Percentiles rank a stretch among this genome's conserved stretches.
Conservation (phyloP, 208 protist species). For the Endotrypanum monterogeii region DNA sequence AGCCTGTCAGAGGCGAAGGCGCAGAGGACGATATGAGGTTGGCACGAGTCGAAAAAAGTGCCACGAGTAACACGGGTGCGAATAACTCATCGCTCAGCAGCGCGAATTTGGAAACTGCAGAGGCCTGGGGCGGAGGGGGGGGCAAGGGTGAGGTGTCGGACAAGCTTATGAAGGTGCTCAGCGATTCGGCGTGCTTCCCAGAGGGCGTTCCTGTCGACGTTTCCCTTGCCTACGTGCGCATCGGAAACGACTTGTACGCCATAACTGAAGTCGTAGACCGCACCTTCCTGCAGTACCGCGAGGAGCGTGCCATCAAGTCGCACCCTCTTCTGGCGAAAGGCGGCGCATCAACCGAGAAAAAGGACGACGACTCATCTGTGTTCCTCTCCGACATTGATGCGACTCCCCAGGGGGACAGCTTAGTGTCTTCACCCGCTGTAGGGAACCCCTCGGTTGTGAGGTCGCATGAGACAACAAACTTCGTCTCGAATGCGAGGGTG, state of each 20-base stretch:
- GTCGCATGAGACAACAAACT: constrained; percentile 12
- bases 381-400: constrained; percentile 13
- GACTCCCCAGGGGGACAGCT: not conserved
- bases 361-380: constrained; percentile 1
- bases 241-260: constrained; percentile 68
- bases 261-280: constrained; percentile 66
- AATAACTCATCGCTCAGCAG: not conserved
- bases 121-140: not conserved
- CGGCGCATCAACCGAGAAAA: not conserved
- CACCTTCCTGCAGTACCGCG: constrained; percentile 73
- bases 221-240: constrained; percentile 55
- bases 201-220: constrained; percentile 53
- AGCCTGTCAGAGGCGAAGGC: not conserved
- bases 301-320: constrained; percentile 47
- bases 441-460: constrained; percentile 14
- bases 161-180: constrained; percentile 28
- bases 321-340: not conserved
- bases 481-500: constrained; percentile 20
- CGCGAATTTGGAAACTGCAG: not conserved
- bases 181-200: constrained; percentile 25
- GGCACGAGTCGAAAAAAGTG: not conserved
- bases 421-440: not conserved
- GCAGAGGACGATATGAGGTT: not conserved
- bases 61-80: not conserved
- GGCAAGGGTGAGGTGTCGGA: not conserved